Evolutionary conservation across 192 early-diverging fungal genomes (phyloP), one percentile per base, ranked within the genome.

Genomic region (Coemansia umbellata): DNA sequence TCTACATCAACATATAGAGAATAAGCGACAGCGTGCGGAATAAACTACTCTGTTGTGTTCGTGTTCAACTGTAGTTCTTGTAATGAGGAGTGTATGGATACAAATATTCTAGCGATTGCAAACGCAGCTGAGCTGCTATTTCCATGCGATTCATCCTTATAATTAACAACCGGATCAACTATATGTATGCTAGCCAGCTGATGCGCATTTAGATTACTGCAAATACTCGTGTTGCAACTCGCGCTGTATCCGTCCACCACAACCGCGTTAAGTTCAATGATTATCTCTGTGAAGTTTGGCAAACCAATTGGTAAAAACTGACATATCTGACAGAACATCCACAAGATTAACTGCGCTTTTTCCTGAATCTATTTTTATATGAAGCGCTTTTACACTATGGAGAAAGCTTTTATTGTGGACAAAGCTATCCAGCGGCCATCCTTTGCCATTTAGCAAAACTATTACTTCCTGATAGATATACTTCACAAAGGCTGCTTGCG

Each of bases 161-260:
- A 23, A 11, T 2, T n/a, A 28, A 2, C n/a, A n/a, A n/a, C 2
- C 50, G 11, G 36, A 26, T 26, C 36, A 2, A 52, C 23, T 17
- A 52, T 50, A 41, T 60, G 49, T 3, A 60, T 28, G 19, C 13
- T 33, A 5, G 14, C 44, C 5, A 60, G 58, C n/a, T 17, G 31
- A 1, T 49, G 58, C 15, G 51, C 51, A 0, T 11, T 9, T 36
- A 52, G 35, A 8, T 27, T 37, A 13, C 17, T 50, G n/a, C n/a
- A n/a, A n/a, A n/a, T n/a, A n/a, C n/a, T n/a, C n/a, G n/a, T 1
- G 19, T 4, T 2, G 3, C 19, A 50, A 17, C 32, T 13, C n/a
- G n/a, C 33, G 8, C 35, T 22, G 15, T 24, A 5, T 14, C 35
- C 49, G 11, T 51, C 3, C 1, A 5, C 31, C 13, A 42, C 23